These are phyloP conservation scores for Alternaria hordeiaustralica DNA, from an alignment of 2,329 filamentous ascomycete species.

Conservation along the genomic window DNA sequence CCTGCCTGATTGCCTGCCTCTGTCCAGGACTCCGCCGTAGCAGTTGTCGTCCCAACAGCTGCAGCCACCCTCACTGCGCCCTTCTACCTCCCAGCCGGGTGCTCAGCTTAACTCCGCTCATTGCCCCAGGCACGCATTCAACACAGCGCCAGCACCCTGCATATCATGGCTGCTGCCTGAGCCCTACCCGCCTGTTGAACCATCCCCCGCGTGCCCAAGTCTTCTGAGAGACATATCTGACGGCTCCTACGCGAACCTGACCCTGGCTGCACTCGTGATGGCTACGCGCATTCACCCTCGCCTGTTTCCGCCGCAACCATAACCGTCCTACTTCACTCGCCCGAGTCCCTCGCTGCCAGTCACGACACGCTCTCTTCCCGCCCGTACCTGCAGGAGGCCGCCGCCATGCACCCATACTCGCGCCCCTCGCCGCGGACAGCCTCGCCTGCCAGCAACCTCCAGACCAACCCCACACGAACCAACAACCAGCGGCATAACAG, in stretches of 20 bases:
- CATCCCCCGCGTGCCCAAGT: constrained; percentile 36
- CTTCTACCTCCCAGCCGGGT: constrained; percentile 22
- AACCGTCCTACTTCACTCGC: constrained; percentile 26
- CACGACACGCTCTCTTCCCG: constrained; percentile 8
- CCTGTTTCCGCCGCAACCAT: constrained; percentile 43
- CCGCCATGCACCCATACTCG: constrained; percentile 82
- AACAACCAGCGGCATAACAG: constrained; percentile 76
- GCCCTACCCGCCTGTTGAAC: constrained; percentile 18
- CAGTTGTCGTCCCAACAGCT: constrained; percentile 6
- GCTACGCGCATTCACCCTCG: constrained; percentile 41
- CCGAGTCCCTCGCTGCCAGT: constrained; percentile 14
- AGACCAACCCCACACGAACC: constrained; percentile 72
- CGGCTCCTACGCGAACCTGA: constrained; percentile 32
- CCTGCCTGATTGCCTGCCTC: neutral
- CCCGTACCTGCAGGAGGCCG: constrained; percentile 31
- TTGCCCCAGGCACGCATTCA: constrained; percentile 21
- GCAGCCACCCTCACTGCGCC: neutral
- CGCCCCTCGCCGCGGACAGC: constrained; percentile 74
- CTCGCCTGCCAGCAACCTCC: constrained; percentile 74
- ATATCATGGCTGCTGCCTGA: constrained; percentile 49
- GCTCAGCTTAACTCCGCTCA: constrained; percentile 40
- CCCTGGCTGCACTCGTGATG: constrained; percentile 47
- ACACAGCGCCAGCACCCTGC: constrained; percentile 23
- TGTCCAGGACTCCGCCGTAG: neutral
- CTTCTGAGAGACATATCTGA: constrained; percentile 37